phyloP scores from a whole-genome alignment of 257 asterid genomes.

The Nyctanthes arbortristis region DNA sequence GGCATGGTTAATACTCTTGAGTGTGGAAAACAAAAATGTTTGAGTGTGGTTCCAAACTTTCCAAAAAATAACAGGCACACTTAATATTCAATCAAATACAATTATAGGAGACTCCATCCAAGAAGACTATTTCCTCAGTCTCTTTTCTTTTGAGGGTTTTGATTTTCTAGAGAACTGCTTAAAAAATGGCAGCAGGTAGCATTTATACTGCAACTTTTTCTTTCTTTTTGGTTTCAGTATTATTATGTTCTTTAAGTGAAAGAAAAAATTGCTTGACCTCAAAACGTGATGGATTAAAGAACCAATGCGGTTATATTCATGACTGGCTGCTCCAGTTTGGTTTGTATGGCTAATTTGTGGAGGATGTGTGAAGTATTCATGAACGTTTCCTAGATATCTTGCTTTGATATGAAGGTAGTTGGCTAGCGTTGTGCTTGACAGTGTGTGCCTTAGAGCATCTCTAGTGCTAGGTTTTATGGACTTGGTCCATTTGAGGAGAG shows the following conservation, averaged over 20 bases:
- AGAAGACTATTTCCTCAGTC: background rate
- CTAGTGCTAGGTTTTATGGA: no score
- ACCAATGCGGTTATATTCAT: background rate
- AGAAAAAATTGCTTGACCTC: background rate
- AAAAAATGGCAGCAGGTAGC: conserved; percentile 9
- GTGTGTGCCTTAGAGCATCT: no score
- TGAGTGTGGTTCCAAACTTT: background rate
- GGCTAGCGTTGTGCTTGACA: conserved; percentile 9
- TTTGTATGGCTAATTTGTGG: conserved; percentile 2
- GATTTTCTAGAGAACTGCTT: conserved; percentile 4
- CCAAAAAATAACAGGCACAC: background rate
- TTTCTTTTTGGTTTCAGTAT: background rate
- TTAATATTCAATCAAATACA: background rate
- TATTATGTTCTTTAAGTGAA: background rate
- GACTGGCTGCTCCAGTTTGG: conserved; percentile 11
- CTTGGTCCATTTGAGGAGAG: no score
- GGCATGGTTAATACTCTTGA: background rate
- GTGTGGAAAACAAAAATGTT: background rate
- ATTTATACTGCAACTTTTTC: conserved; percentile 6
- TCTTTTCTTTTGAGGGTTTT: background rate
- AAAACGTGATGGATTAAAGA: background rate
- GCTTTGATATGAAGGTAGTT: background rate
- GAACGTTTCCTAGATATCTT: background rate
- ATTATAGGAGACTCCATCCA: background rate
- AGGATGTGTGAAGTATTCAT: background rate